Conservation (phyloP, 345 rosid species). For the Eucalyptus brandiana region DNA sequence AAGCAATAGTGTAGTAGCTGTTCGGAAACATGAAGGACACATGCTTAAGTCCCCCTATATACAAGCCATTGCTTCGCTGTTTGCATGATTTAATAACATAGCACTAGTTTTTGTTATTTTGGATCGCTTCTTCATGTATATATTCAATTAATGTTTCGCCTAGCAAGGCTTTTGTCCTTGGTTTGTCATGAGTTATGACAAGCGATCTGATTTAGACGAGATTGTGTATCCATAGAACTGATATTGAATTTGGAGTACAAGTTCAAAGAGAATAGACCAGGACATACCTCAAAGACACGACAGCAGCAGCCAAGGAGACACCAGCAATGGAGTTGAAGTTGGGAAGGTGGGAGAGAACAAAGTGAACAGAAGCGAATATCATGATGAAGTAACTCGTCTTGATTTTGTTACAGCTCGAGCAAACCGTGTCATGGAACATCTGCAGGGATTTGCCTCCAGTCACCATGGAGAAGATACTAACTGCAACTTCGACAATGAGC, state of each 20-base stretch:
- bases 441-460: conserved; percentile 52
- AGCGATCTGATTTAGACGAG: not conserved
- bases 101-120: fast-evolving
- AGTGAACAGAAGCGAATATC: conserved; percentile 43
- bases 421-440: conserved; percentile 40
- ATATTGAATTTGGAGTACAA: not conserved
- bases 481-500: conserved; percentile 49
- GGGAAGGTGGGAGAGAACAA: conserved; percentile 63
- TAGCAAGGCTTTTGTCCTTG: not conserved
- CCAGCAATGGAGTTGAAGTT: conserved; percentile 61
- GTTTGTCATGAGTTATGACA: not conserved
- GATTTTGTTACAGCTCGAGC: conserved; percentile 20
- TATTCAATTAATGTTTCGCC: not conserved
- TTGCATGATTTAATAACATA: too few relatives aligned
- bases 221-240: not conserved
- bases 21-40: not conserved
- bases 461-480: conserved; percentile 55
- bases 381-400: conserved; percentile 55
- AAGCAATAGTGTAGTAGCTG: conserved; percentile 72
- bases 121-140: not conserved
- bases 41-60: not conserved
- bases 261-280: not conserved
- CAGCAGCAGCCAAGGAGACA: conserved; percentile 64
- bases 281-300: conserved; percentile 59
- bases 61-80: not conserved